phyloP scores from a whole-genome alignment of 1,284 basidiomycete genomes.

The Malassezia psittaci region DNA sequence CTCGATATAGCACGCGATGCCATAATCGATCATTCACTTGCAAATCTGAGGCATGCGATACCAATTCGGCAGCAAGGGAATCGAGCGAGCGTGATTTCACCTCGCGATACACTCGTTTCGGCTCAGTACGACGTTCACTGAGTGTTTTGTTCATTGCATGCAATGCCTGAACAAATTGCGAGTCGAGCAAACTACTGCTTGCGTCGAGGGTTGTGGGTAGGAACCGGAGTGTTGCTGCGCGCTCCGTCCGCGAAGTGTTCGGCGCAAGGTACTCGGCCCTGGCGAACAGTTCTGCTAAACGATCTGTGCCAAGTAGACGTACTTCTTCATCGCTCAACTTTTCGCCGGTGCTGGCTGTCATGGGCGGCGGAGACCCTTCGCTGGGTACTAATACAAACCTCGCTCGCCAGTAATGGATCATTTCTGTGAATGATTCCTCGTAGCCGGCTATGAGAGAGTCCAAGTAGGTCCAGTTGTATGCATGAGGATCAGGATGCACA shows the following conservation, averaged over 20 bases:
- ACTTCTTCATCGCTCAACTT: constrained; percentile 67
- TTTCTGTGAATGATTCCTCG: constrained; percentile 40
- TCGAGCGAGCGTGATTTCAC: constrained; percentile 18
- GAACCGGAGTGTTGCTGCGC: constrained; percentile 24
- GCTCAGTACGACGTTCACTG: constrained; percentile 16
- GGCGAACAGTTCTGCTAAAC: constrained; percentile 71
- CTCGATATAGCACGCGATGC: constrained; percentile 39
- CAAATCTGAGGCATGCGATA: constrained; percentile 21
- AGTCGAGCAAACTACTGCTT: constrained; percentile 35
- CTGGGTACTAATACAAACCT: constrained; percentile 89
- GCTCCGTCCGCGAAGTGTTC: constrained; percentile 18
- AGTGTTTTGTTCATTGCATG: constrained; percentile 24
- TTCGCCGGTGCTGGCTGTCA: constrained; percentile 39
- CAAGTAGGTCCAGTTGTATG: constrained; percentile 48
- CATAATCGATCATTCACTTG: constrained; percentile 42
- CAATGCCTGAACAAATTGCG: constrained; percentile 36
- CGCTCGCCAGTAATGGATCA: constrained; percentile 69
- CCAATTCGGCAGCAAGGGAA: constrained; percentile 35
- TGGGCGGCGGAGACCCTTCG: constrained; percentile 58
- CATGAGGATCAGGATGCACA: constrained; percentile 62
- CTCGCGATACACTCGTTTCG: constrained; percentile 15
- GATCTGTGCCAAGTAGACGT: constrained; percentile 77
- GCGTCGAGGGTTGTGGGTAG: constrained; percentile 45
- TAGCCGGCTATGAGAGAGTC: constrained; percentile 49
- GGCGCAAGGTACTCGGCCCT: constrained; percentile 26